Conservation (phyloP, 768 basidiomycete species). For the Pisolithus marmoratus region DNA sequence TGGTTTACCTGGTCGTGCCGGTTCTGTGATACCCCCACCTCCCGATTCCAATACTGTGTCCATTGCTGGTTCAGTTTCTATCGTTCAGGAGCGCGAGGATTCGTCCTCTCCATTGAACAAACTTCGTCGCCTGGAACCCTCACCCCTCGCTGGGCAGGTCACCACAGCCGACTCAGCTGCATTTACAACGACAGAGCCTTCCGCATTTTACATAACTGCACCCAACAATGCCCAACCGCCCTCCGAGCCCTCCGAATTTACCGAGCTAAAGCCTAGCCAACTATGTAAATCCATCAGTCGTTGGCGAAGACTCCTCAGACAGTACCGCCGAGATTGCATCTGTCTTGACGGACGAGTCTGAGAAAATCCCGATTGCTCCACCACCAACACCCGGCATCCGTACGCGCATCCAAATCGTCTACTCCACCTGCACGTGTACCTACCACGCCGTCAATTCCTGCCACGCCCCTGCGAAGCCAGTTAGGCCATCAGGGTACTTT, state of each 20-base stretch:
- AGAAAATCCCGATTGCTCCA: slow-evolving; percentile 20
- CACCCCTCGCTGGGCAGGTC: slow-evolving; percentile 36
- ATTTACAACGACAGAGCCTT: slow-evolving; percentile 15
- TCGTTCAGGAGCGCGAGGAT: slow-evolving; percentile 24
- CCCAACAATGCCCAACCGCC: slow-evolving; percentile 8
- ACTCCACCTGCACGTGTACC: slow-evolving; percentile 16
- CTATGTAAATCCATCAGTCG: slow-evolving; percentile 1
- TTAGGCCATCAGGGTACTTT: slow-evolving; percentile 16
- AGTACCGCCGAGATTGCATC: slow-evolving; percentile 35
- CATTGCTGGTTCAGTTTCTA: slow-evolving; percentile 20
- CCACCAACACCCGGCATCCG: slow-evolving; percentile 9
- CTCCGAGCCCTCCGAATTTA: not conserved
- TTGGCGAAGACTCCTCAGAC: slow-evolving; percentile 12
- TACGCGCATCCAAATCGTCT: slow-evolving; percentile 11
- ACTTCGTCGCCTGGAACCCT: slow-evolving; percentile 32
- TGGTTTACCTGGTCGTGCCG: slow-evolving; percentile 25
- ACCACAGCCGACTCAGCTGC: slow-evolving; percentile 11
- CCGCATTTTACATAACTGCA: slow-evolving; percentile 9
- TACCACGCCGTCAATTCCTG: slow-evolving; percentile 5
- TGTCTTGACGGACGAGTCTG: slow-evolving; percentile 48
- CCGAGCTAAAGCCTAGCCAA: slow-evolving; percentile 3
- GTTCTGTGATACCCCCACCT: slow-evolving; percentile 20
- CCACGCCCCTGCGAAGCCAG: slow-evolving; percentile 10
- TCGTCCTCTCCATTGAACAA: slow-evolving; percentile 25
- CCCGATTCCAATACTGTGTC: slow-evolving; percentile 24